These are phyloP conservation scores for Nematodospora valgi DNA, from an alignment of 805 yeast genomes.

Conservation along the genomic window DNA sequence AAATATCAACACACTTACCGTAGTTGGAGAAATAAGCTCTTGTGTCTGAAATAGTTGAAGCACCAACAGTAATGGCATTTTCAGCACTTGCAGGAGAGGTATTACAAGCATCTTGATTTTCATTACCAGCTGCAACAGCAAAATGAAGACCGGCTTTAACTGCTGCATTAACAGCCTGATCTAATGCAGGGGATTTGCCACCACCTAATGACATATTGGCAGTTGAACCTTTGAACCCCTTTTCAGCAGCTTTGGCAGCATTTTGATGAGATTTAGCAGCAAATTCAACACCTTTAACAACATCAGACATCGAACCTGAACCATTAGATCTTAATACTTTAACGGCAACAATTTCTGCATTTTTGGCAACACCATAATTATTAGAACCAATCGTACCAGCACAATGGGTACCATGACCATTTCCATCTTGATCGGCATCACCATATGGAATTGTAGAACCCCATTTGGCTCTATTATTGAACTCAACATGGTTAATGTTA, in stretches of 20 bases:
- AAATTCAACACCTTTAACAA: slow-evolving; percentile 78
- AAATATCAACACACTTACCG: slow-evolving; percentile 94
- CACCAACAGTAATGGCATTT: slow-evolving; percentile 90
- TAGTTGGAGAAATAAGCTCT: slow-evolving; percentile 95
- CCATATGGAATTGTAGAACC: slow-evolving; percentile 77
- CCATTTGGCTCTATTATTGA: slow-evolving; percentile 82
- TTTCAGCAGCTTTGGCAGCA: slow-evolving; percentile 47
- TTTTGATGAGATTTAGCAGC: slow-evolving; percentile 72
- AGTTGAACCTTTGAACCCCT: slow-evolving; percentile 78
- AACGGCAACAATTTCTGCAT: slow-evolving; percentile 75
- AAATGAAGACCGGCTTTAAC: slow-evolving; percentile 84
- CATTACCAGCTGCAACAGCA: slow-evolving; percentile 97
- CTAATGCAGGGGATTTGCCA: slow-evolving; percentile 84
- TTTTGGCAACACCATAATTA: slow-evolving; percentile 80
- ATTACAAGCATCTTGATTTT: slow-evolving; percentile 88
- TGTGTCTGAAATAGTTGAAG: slow-evolving; percentile 80
- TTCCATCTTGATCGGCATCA: slow-evolving; percentile 72
- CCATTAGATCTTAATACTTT: slow-evolving; percentile 82
- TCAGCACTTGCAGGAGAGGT: slow-evolving; percentile 88
- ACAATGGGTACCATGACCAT: slow-evolving; percentile 96
- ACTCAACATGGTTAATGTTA: slow-evolving; percentile 69
- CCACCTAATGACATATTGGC: slow-evolving; percentile 96
- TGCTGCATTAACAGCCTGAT: slow-evolving; percentile 86
- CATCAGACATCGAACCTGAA: slow-evolving; percentile 80
- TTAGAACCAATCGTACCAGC: slow-evolving; percentile 92